phyloP scores from a whole-genome alignment of 1,284 basidiomycete genomes.

The Sphagnurus paluster region DNA sequence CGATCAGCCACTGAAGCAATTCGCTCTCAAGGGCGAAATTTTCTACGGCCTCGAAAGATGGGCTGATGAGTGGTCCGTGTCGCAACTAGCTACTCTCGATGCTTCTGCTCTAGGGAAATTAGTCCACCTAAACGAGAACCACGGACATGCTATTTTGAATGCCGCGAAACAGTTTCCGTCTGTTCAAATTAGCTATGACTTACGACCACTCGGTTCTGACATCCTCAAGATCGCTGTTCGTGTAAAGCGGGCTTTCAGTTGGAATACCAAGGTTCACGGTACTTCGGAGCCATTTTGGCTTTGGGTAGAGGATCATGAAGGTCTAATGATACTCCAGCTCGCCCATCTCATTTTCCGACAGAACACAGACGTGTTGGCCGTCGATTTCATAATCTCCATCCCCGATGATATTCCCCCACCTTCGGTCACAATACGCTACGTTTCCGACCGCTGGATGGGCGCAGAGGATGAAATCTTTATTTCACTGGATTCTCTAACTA shows the following conservation, averaged over 20 bases:
- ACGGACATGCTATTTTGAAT: constrained; percentile 78
- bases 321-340: constrained; percentile 82
- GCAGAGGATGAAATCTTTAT: constrained; percentile 78
- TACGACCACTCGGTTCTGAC: constrained; percentile 84
- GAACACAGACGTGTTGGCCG: constrained; percentile 55
- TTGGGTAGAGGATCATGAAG: constrained; percentile 91
- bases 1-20: constrained; percentile 89
- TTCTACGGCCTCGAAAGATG: constrained; percentile 80
- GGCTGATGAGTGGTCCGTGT: constrained; percentile 82
- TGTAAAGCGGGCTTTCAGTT: constrained; percentile 76
- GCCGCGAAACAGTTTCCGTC: constrained; percentile 90
- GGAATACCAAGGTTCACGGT: constrained; percentile 82
- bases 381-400: constrained; percentile 85
- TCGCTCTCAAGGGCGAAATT: constrained; percentile 76
- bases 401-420: constrained; percentile 54
- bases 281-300: constrained; percentile 89
- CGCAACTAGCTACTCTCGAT: constrained; percentile 76
- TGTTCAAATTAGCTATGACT: constrained; percentile 62
- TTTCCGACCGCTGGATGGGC: constrained; percentile 95
- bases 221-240: constrained; percentile 78
- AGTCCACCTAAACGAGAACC: constrained; percentile 84
- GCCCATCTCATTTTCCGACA: constrained; percentile 72
- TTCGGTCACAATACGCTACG: constrained; percentile 71
- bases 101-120: constrained; percentile 80
- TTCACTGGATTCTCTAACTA: constrained; percentile 68